Base-by-base conservation (phyloP, 2,329 filamentous ascomycete genomes). In the Orbilia blumenaviensis region DNA sequence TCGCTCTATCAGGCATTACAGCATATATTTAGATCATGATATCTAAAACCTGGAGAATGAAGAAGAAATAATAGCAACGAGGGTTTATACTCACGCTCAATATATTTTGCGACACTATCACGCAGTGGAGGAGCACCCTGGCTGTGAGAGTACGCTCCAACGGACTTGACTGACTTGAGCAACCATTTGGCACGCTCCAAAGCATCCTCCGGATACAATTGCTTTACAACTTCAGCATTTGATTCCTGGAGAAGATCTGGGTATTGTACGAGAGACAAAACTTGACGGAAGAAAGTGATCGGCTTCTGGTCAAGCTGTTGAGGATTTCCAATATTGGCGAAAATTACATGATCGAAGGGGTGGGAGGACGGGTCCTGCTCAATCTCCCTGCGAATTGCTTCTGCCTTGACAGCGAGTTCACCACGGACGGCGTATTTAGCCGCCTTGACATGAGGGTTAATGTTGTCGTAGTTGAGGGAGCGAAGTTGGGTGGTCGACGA, bases 271-370 rank as follows among this genome's bases (percentile, higher is more conserved):
- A 99, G 84, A 84, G 93, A 96, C 81, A 95, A 88, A 27, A 99
- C 95, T 85, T 99, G 94, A 80, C 95, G 90, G 89, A 99, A 97
- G 87, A 97, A 99, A 80, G 95, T 99, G 81, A 99, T 94, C 81
- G 95, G 95, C 87, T 98, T 96, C 87, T 99, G 95, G 85, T 97
- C 95, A 78, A 99, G 89, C 85, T 99, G 95, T 85, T 99, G 95
- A 2, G 95, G 95, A 86, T 99, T 99, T 82, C 95, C 95, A 82
- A 99, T 99, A 85, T 99, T 99, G 84, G 95, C 95, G 78, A 92
- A 94, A 85, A 99, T 94, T 84, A 99, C 90, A 75, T 93, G 88
- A 81, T 92, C 87, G 84, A 99, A 99, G 56, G 95, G 94, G 60
- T 98, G 87, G 81, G 83, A 83, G 72, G 79, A 78, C 1, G 75